These are phyloP conservation scores for Hanseniaspora singularis DNA, from an alignment of 805 yeast species.

Conservation along the genomic window DNA sequence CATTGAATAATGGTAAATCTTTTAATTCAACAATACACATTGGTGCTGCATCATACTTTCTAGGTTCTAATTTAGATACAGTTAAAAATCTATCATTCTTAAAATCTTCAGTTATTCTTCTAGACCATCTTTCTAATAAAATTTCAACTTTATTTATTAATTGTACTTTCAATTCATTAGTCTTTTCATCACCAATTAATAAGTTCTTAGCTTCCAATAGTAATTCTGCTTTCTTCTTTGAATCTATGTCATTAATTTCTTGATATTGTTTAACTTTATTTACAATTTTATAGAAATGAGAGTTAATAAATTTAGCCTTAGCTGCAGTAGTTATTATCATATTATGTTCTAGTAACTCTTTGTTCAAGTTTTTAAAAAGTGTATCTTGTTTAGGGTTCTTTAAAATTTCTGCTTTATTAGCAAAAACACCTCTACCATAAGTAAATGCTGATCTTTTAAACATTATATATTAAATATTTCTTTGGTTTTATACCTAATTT, in stretches of 20 bases:
- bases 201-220: constrained; percentile 29
- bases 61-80: constrained; percentile 67
- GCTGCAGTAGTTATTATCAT: constrained; percentile 61
- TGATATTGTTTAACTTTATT: constrained; percentile 54
- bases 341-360: constrained; percentile 54
- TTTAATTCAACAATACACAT: constrained; percentile 81
- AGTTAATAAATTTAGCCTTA: constrained; percentile 58
- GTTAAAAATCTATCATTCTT: constrained; percentile 72
- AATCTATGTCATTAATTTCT: constrained; percentile 22
- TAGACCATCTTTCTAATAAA: constrained; percentile 40
- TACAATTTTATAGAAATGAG: constrained; percentile 31
- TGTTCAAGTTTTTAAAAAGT: constrained; percentile 5
- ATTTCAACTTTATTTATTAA: constrained; percentile 54
- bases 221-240: constrained; percentile 12
- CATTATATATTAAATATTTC: not conserved
- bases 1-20: constrained; percentile 36
- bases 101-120: constrained; percentile 5
- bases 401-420: not conserved
- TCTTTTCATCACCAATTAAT: constrained; percentile 34
- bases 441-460: constrained; percentile 14
- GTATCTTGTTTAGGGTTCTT: constrained; percentile 11
- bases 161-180: constrained; percentile 36
- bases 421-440: constrained; percentile 11
- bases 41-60: constrained; percentile 82
- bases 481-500: not conserved